phyloP scores from a whole-genome alignment of 2,329 filamentous ascomycete species.

The Epichloe festucae region DNA sequence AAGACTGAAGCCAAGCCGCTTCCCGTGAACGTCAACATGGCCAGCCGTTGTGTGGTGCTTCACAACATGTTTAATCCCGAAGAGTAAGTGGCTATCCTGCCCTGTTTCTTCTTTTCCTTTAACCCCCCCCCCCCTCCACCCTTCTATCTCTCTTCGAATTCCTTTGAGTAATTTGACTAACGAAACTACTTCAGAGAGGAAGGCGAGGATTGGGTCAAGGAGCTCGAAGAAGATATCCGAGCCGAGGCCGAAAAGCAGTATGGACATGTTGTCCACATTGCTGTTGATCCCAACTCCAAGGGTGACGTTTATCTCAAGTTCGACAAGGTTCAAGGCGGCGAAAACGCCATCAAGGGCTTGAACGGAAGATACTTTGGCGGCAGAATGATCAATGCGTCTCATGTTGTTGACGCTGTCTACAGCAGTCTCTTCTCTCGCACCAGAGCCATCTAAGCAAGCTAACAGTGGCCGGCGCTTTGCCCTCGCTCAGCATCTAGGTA shows the following conservation, averaged over 20 bases:
- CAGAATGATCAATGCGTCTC: constrained; percentile 82
- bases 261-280: constrained; percentile 94
- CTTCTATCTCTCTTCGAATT: neutral
- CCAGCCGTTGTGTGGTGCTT: constrained; percentile 84
- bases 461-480: constrained; percentile 31
- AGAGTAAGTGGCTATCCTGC: constrained; percentile 52
- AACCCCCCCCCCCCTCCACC: too few species aligned
- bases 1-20: constrained; percentile 68
- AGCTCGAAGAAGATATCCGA: constrained; percentile 87
- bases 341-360: constrained; percentile 94
- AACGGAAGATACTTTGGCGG: constrained; percentile 95
- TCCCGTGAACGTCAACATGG: constrained; percentile 79
- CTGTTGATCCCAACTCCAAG: constrained; percentile 81
- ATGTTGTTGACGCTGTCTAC: constrained; percentile 97
- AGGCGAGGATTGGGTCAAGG: constrained; percentile 79
- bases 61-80: constrained; percentile 91
- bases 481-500: constrained; percentile 34
- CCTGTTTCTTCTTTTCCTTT: neutral
- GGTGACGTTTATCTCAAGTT: constrained; percentile 99
- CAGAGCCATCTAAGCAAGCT: constrained; percentile 58
- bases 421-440: constrained; percentile 87
- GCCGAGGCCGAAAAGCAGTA: constrained; percentile 90
- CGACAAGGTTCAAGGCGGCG: constrained; percentile 84
- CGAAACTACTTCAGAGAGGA: constrained; percentile 50
- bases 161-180: constrained; percentile 19